phyloP scores from a whole-genome alignment of 805 yeast species.

The Ogataea naganishii region DNA sequence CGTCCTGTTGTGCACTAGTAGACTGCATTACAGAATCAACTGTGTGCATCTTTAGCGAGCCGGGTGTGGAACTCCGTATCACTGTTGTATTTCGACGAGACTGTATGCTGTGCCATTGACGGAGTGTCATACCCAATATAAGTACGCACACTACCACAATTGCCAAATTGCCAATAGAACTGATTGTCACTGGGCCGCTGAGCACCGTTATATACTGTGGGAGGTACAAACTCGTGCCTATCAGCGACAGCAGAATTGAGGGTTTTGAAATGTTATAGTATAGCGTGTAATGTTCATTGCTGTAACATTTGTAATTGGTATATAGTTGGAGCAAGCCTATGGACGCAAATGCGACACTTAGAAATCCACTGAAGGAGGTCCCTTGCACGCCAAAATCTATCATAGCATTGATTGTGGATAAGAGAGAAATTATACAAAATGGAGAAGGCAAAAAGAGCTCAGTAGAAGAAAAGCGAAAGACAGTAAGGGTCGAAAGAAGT shows the following conservation, averaged over 20 bases:
- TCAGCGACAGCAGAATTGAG: slow-evolving; percentile 1
- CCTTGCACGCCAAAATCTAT: neutral
- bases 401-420: neutral
- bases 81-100: neutral
- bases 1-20: neutral
- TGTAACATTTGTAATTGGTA: slow-evolving; percentile 3
- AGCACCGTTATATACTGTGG: neutral
- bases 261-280: slow-evolving; percentile 4
- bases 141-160: neutral
- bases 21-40: neutral
- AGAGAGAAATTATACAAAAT: neutral
- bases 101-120: neutral
- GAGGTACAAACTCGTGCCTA: neutral
- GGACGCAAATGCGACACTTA: slow-evolving; percentile 2
- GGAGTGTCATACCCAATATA: slow-evolving; percentile 3
- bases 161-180: neutral
- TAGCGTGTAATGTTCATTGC: slow-evolving; percentile 1
- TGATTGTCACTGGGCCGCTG: slow-evolving; percentile 1
- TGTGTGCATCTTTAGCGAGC: neutral
- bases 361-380: neutral
- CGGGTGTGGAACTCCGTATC: neutral
- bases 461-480: too few relatives aligned
- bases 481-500: too few relatives aligned
- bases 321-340: slow-evolving; percentile 5
- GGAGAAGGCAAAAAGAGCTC: too few relatives aligned